A percentile compares a stretch with the other conserved stretches of the same genome.
These are phyloP conservation scores for Zoysia japonica DNA, from an alignment of 176 grass and related monocot genomes.

Conservation along the genomic window DNA sequence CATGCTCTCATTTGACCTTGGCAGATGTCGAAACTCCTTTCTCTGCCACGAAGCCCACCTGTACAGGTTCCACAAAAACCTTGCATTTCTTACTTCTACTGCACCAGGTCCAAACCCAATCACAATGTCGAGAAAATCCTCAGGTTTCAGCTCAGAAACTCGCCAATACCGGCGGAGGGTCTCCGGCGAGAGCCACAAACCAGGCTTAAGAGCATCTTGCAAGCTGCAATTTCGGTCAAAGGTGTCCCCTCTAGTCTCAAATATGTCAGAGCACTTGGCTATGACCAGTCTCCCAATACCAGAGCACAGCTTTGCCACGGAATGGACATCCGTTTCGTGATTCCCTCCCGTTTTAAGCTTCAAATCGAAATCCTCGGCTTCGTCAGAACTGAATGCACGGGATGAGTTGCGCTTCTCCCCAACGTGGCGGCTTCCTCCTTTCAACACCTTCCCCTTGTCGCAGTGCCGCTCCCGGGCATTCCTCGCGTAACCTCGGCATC, in stretches of 20 bases:
- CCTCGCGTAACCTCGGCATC: neutral
- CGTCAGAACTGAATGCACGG: neutral
- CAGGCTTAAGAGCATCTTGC: constrained; percentile 60
- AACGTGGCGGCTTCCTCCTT: constrained; percentile 5
- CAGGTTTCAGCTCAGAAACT: constrained; percentile 51
- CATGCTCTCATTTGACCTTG: constrained; percentile 76
- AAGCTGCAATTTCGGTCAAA: constrained; percentile 50
- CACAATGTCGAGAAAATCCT: constrained; percentile 68
- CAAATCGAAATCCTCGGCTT: neutral
- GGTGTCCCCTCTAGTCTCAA: constrained; percentile 43
- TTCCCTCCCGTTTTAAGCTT: neutral
- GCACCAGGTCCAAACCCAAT: constrained; percentile 50
- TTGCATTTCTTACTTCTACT: constrained; percentile 51
- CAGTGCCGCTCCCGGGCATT: constrained; percentile 4
- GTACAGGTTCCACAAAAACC: constrained; percentile 77
- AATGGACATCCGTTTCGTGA: neutral
- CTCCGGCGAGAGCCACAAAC: constrained; percentile 66
- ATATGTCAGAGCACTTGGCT: constrained; percentile 59
- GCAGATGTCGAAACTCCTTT: constrained; percentile 65
- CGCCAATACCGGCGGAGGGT: constrained; percentile 68
- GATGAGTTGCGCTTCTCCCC: constrained; percentile 28
- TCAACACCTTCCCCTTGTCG: neutral
- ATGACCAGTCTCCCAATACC: constrained; percentile 54
- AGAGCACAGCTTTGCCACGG: constrained; percentile 24
- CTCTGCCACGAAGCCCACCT: constrained; percentile 62